These are phyloP conservation scores for Pichia thaimueangensis DNA, from an alignment of 805 yeast genomes.

Conservation along the genomic window DNA sequence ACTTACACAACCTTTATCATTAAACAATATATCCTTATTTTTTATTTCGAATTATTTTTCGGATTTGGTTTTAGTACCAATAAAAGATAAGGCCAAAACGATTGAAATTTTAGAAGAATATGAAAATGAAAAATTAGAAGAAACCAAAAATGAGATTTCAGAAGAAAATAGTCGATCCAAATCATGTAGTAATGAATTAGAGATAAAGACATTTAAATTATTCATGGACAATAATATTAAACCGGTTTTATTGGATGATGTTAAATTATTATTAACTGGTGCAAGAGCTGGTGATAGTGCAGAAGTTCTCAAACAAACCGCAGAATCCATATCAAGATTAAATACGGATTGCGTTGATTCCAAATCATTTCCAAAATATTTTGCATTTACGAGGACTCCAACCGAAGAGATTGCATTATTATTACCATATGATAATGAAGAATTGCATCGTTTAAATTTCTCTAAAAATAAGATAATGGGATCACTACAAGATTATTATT, in stretches of 20 bases:
- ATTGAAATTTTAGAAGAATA: conserved; percentile 35
- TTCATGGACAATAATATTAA: conserved; percentile 34
- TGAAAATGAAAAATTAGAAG: background rate
- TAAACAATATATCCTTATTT: conserved; percentile 50
- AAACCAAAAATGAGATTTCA: too few relatives aligned
- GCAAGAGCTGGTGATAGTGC: conserved; percentile 46
- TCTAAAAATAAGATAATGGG: conserved; percentile 42
- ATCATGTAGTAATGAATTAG: conserved; percentile 19
- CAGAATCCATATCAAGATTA: conserved; percentile 29
- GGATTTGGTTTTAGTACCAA: conserved; percentile 58
- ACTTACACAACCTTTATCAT: conserved; percentile 52
- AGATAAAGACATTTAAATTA: conserved; percentile 31
- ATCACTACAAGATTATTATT: conserved; percentile 47
- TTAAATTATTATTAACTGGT: conserved; percentile 48
- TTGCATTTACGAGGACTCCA: conserved; percentile 48
- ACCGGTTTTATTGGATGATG: conserved; percentile 37
- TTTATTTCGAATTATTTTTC: conserved; percentile 59
- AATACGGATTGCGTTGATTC: conserved; percentile 12
- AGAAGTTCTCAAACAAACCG: conserved; percentile 37
- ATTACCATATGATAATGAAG: conserved; percentile 36
- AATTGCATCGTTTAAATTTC: conserved; percentile 35
- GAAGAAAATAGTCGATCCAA: background rate
- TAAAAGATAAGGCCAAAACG: conserved; percentile 37
- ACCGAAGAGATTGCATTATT: conserved; percentile 44
- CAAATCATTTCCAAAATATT: conserved; percentile 33